These are phyloP conservation scores for Eucalyptus erythrocorys DNA, from an alignment of 345 rosid genomes.

Conservation along the genomic window DNA sequence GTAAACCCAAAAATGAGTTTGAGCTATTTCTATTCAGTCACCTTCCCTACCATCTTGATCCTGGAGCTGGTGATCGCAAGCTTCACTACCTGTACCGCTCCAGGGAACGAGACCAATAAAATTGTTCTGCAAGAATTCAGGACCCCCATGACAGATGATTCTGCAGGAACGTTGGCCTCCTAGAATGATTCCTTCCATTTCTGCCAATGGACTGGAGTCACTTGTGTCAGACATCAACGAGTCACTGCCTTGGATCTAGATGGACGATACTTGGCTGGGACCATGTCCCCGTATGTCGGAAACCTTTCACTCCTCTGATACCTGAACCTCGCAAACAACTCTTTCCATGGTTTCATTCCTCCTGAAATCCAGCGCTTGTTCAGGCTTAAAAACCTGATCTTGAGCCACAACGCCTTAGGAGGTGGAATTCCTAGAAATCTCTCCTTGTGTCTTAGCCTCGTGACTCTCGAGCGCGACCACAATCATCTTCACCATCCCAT, in stretches of 20 bases:
- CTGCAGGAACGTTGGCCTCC: not conserved
- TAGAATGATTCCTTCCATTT: not conserved
- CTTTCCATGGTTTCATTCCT: not conserved
- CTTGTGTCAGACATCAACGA: not conserved
- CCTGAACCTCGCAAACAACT: not conserved
- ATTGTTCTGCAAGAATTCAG: not conserved
- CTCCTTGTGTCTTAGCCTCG: not conserved
- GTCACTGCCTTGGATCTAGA: not conserved
- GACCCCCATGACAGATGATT: not conserved
- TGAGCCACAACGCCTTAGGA: not conserved
- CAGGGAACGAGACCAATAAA: not conserved
- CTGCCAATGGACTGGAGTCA: not conserved
- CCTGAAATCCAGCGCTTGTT: not conserved
- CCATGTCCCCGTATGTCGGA: not conserved
- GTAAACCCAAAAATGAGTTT: too few relatives aligned
- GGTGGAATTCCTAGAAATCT: not conserved
- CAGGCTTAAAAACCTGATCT: not conserved
- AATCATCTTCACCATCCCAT: not conserved
- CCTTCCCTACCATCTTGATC: too few relatives aligned
- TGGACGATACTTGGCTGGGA: not conserved
- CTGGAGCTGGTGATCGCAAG: too few relatives aligned
- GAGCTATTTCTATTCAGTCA: too few relatives aligned
- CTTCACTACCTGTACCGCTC: too few relatives aligned
- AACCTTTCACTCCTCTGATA: not conserved
- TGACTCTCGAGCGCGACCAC: not conserved